Conservation (phyloP, 192 early-diverging fungal genomes). For the Piromyces sp. region DNA sequence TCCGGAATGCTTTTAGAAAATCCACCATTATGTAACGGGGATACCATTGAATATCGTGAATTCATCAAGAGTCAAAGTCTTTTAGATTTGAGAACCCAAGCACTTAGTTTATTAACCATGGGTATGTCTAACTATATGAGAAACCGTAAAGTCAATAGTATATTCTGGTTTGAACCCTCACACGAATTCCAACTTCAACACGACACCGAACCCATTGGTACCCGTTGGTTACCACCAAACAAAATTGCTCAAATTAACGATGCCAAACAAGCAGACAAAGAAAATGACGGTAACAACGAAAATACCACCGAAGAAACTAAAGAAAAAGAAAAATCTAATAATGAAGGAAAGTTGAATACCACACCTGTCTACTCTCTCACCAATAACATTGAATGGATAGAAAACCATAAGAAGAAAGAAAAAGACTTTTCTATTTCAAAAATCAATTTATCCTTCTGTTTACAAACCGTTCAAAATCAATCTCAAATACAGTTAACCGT, state of each 20-base stretch:
- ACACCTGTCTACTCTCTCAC: not conserved
- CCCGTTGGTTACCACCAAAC: constrained; percentile 20
- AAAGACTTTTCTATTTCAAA: not conserved
- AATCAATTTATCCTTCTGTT: not conserved
- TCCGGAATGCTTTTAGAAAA: constrained; percentile 48
- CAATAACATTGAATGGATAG: not conserved
- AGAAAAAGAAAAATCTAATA: constrained; percentile 19
- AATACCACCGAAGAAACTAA: constrained; percentile 14
- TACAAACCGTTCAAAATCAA: not conserved
- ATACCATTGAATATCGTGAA: constrained; percentile 50
- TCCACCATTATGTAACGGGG: constrained; percentile 62
- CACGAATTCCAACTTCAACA: not conserved
- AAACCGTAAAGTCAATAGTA: constrained; percentile 40
- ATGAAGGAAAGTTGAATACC: not conserved
- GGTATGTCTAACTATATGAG: constrained; percentile 43
- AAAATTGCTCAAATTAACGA: constrained; percentile 16
- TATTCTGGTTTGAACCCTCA: constrained; percentile 39
- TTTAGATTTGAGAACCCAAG: constrained; percentile 35
- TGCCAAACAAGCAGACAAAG: constrained; percentile 8
- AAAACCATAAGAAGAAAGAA: not conserved
- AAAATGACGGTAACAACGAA: constrained; percentile 1
- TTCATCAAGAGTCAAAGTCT: constrained; percentile 30
- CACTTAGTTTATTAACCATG: constrained; percentile 32
- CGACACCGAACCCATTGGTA: constrained; percentile 33
- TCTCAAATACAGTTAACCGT: not conserved